Conservation (phyloP, 768 basidiomycete species). For the Tulasnella sp. region DNA sequence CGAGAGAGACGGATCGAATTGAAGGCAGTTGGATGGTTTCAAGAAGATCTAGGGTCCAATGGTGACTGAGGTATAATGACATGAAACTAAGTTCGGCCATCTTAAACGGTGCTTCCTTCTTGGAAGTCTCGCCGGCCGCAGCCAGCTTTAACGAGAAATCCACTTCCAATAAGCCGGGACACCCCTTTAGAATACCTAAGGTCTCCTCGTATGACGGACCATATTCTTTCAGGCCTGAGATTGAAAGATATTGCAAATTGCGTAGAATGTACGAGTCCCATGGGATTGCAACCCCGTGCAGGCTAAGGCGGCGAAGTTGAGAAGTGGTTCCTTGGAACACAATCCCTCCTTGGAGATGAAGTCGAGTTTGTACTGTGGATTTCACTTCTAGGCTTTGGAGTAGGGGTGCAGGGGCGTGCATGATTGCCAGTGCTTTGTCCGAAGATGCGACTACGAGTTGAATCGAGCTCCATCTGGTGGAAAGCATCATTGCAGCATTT, state of each 20-base stretch:
- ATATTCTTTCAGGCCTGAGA: neutral
- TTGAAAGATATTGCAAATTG: neutral
- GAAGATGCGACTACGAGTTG: neutral
- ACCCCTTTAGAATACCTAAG: neutral
- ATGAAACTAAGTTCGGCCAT: neutral
- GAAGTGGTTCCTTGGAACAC: neutral
- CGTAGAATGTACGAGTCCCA: neutral
- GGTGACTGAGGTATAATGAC: neutral
- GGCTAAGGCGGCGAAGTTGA: neutral
- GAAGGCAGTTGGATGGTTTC: neutral
- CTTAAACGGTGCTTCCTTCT: neutral
- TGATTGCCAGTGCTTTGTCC: neutral
- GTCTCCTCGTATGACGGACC: neutral
- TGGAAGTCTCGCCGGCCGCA: neutral
- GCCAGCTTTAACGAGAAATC: neutral
- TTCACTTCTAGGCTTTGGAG: neutral
- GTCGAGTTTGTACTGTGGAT: neutral
- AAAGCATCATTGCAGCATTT: neutral
- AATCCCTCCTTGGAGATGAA: neutral
- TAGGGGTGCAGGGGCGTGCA: neutral
- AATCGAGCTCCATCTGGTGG: neutral
- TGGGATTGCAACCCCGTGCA: neutral
- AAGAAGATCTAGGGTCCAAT: neutral
- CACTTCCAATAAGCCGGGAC: neutral
- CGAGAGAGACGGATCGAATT: neutral